Evolutionary conservation across 257 asterid genomes (phyloP), one percentile per base, ranked within the genome.

Genomic region (Nicotiana benthamiana): DNA sequence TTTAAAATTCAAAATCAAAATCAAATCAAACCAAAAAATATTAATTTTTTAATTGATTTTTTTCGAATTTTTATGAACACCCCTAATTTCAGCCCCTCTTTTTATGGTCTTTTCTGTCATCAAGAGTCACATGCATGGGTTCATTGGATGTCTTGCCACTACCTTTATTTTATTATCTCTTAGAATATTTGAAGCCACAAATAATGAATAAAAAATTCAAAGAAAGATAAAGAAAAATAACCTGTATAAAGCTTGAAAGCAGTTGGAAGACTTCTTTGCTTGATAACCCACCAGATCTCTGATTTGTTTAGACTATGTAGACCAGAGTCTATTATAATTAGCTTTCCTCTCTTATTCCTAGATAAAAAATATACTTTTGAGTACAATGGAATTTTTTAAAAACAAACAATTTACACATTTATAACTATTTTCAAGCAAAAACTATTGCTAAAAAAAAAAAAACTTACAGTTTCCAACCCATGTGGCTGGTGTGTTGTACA

Each of bases 231-330:
- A n/a, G n/a, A 32, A 10, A 81, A 10, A 63, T 78, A 88, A 90
- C 98, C 98, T 90, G 98, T 92, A 56, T 88, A 94, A 83, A 94
- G 97, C 90, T 90, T 94, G 91, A 92, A 94, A 81, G 97, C 95
- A 81, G 95, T 90, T 0, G 98, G 98, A 59, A 94, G 83, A 68
- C 87, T 90, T 88, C 98, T 92, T 87, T 91, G 98, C 90, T 94
- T 94, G 72, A 92, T 83, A 67, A 81, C 97, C 97, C 97, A 94
- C 97, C 97, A 91, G 83, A 94, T 91, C 85, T 92, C 95, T 51
- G 98, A 94, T 87, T 94, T 94, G 83, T 92, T 92, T 9, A 65
- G 74, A 75, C 93, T 90, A 77, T 94, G 88, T 85, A 94, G 88
- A 27, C 94, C 97, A 26, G 98, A 97, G 83, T 94, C 98, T 79